These are phyloP conservation scores for Phytophthora syringae DNA, from an alignment of 352 stramenopile genomes.

Conservation along the genomic window DNA sequence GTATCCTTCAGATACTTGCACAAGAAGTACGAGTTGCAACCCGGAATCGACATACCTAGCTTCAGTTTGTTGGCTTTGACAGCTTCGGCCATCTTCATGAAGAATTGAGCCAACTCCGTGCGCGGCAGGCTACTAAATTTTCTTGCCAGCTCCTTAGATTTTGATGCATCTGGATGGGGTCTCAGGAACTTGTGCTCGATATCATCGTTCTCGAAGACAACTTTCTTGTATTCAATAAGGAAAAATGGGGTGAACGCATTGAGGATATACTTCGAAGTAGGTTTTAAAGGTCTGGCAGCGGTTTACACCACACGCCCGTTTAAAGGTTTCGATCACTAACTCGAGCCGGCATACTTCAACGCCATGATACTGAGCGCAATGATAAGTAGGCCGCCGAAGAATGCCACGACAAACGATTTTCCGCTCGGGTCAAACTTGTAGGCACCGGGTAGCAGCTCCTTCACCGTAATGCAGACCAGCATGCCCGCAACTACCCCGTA, in stretches of 20 bases:
- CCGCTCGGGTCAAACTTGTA: slow-evolving; percentile 90
- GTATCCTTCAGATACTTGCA: too few relatives aligned
- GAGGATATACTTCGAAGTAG: too few relatives aligned
- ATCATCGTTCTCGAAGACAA: slow-evolving; percentile 91
- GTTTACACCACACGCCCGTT: too few relatives aligned
- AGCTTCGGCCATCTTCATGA: slow-evolving; percentile 99
- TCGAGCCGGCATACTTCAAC: slow-evolving; percentile 73
- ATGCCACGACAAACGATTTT: slow-evolving; percentile 84
- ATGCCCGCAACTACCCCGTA: slow-evolving; percentile 93
- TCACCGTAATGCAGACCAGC: slow-evolving; percentile 91
- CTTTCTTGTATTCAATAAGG: too few relatives aligned
- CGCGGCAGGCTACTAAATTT: slow-evolving; percentile 96
- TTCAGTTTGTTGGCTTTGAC: too few relatives aligned
- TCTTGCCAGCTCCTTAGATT: slow-evolving; percentile 96
- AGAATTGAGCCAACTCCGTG: slow-evolving; percentile 96
- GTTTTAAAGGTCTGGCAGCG: too few relatives aligned
- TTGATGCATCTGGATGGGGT: slow-evolving; percentile 88
- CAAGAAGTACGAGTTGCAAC: too few relatives aligned
- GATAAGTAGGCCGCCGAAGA: slow-evolving; percentile 88
- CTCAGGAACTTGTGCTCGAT: slow-evolving; percentile 94
- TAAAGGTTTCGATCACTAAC: slow-evolving; percentile 32
- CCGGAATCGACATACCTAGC: too few relatives aligned
- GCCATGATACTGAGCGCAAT: slow-evolving; percentile 92
- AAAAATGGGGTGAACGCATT: too few relatives aligned
- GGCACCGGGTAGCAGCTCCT: slow-evolving; percentile 77